Conservation (phyloP, 495 filamentous ascomycete genomes). For the Hypoxylon cercidicola region DNA sequence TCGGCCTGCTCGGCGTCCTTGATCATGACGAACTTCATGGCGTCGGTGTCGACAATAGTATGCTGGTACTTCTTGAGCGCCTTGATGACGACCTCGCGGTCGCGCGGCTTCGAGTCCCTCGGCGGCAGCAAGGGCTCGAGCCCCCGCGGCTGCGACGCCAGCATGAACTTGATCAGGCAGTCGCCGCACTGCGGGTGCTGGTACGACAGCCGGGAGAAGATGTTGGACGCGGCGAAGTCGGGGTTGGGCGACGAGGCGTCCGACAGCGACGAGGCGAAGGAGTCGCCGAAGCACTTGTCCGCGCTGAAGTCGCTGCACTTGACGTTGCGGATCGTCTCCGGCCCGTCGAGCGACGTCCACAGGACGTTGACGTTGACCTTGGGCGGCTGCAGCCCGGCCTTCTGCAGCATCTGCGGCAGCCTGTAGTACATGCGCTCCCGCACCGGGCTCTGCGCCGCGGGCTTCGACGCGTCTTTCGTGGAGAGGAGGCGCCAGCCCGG, state of each 20-base stretch:
- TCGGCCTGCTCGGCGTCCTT: conserved; percentile 57
- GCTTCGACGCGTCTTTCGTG: conserved; percentile 33
- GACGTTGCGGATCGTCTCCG: conserved; percentile 50
- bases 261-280: conserved; percentile 49
- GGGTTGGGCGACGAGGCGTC: conserved; percentile 47
- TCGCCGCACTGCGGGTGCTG: conserved; percentile 53
- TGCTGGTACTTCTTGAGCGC: conserved; percentile 57
- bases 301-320: conserved; percentile 53
- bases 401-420: conserved; percentile 44
- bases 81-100: conserved; percentile 49
- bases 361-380: conserved; percentile 52
- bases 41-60: conserved; percentile 52
- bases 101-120: conserved; percentile 32
- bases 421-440: conserved; percentile 52
- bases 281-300: conserved; percentile 54
- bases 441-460: conserved; percentile 41
- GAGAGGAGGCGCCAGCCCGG: conserved; percentile 46
- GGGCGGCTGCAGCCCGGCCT: conserved; percentile 52
- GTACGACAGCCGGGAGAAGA: conserved; percentile 52
- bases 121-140: conserved; percentile 50
- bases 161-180: conserved; percentile 53
- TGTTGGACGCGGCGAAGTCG: conserved; percentile 49
- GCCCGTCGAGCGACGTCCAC: conserved; percentile 58
- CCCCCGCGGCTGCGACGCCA: conserved; percentile 46
- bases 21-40: conserved; percentile 55